Evolutionary conservation across 2,329 filamentous ascomycete genomes (phyloP).

Genomic region (Cladosporium sp.): DNA sequence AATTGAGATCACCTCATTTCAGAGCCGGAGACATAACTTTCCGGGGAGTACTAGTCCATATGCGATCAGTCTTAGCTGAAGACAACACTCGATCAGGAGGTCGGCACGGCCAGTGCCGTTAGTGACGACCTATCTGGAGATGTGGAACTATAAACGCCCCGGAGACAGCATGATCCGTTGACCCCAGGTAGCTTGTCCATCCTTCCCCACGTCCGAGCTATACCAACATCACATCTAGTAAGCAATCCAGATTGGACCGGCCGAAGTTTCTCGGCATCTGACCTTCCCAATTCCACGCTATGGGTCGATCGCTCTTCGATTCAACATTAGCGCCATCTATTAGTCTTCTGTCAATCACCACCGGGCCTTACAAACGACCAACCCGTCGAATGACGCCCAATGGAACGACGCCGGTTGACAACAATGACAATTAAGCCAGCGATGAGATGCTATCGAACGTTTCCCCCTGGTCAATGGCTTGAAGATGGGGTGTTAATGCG

Average conservation of each 20-base stretch:
- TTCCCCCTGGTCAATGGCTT: neutral
- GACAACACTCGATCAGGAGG: neutral
- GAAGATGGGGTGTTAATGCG: neutral
- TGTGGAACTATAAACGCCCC: neutral
- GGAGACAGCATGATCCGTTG: slow-evolving; percentile 1
- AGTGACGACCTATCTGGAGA: neutral
- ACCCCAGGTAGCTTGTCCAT: neutral
- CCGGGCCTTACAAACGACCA: neutral
- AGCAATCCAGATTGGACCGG: neutral
- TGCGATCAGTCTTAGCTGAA: neutral
- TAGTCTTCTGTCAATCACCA: slow-evolving; percentile 7
- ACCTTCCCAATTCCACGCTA: neutral
- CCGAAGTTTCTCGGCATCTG: neutral
- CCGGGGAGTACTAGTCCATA: neutral
- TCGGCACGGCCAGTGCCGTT: neutral
- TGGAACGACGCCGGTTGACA: neutral
- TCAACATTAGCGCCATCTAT: neutral
- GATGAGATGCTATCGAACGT: neutral
- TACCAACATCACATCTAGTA: neutral
- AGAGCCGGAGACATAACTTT: slow-evolving; percentile 1
- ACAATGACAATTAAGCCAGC: slow-evolving; percentile 7
- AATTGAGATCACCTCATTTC: neutral
- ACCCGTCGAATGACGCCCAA: neutral
- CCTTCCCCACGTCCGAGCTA: neutral
- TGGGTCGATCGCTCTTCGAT: neutral